Evolutionary conservation across 2,329 filamentous ascomycete species (phyloP), one percentile per base, ranked within the genome.

Genomic region (Pseudocercospora cruenta): DNA sequence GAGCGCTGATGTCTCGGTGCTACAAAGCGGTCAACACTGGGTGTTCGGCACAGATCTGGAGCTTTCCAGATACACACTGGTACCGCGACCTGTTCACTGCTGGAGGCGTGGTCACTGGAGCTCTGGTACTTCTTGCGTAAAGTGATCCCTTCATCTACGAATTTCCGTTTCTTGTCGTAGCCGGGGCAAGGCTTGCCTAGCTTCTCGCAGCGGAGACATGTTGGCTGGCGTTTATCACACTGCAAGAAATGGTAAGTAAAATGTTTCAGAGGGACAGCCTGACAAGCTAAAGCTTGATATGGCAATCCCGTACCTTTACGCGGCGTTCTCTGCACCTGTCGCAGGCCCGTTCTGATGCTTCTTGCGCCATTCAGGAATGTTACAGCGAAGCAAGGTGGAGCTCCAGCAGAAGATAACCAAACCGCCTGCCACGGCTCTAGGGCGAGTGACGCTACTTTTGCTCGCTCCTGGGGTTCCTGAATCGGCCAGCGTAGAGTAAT

Each of bases 141-240:
- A 2, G 72, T 70, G 8, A 75, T 71, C 22, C 74, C 74, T 67
- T 77, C 75, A 62, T 77, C 75, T 28, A 77, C 75, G 55, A 77
- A 77, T 66, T 77, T 77, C 26, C 75, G 72, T 57, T 76, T 77
- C 73, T 76, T 77, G 69, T 76, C 75, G 62, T 77, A 77, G 22
- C 75, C 75, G 10, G 75, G 75, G 64, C 75, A 77, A 66, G 74
- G 72, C 67, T 76, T 76, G 59, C 74, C 74, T 8, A 77, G 69
- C 69, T 77, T 77, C 68, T 76, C 74, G 67, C 75, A 77, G 24
- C 75, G 71, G 16, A 70, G 65, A 66, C 75, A 77, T 49, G 71
- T 65, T 22, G 75, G 75, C 49, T 73, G 71, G 22, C 70, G 69
- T 63, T 77, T 77, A 65, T 77, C 75, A 62, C 74, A 76, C 74